Conservation (phyloP, 768 basidiomycete genomes). For the Scleroderma citrinum region DNA sequence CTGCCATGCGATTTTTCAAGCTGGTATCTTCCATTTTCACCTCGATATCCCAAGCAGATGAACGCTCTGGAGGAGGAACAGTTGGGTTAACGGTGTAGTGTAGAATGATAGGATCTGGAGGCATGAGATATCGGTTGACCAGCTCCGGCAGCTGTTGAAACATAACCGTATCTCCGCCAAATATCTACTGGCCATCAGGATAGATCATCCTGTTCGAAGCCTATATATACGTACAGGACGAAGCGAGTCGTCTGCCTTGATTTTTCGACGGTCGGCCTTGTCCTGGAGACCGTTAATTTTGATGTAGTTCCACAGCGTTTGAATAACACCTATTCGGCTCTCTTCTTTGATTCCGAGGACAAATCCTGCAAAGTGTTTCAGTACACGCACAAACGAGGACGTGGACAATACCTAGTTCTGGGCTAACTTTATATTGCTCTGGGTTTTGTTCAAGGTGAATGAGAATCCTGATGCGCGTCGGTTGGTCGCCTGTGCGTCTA, state of each 20-base stretch:
- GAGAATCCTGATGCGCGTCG: constrained; percentile 76
- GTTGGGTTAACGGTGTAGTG: constrained; percentile 69
- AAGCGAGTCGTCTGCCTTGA: constrained; percentile 64
- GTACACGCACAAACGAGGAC: neutral
- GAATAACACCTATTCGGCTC: constrained; percentile 72
- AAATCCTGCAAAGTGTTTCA: constrained; percentile 33
- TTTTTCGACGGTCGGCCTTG: constrained; percentile 67
- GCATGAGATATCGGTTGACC: constrained; percentile 70
- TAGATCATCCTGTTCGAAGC: neutral
- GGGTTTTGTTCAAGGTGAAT: constrained; percentile 83
- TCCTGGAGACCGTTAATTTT: constrained; percentile 80
- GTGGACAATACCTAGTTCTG: constrained; percentile 60
- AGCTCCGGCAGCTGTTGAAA: constrained; percentile 84
- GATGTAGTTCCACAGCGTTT: constrained; percentile 89
- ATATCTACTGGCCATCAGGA: constrained; percentile 42
- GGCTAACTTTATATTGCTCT: constrained; percentile 74
- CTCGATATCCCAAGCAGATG: constrained; percentile 82
- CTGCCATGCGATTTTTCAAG: constrained; percentile 69
- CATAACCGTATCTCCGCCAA: constrained; percentile 58
- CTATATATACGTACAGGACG: constrained; percentile 44
- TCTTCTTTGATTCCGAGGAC: constrained; percentile 81
- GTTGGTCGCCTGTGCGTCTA: constrained; percentile 75
- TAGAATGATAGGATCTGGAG: constrained; percentile 76
- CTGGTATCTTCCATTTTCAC: constrained; percentile 78
- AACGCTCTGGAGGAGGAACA: constrained; percentile 57